Evolutionary conservation across 352 stramenopile genomes (phyloP), one percentile per base, ranked within the genome.

Genomic region (Phytophthora macrochlamydospora): DNA sequence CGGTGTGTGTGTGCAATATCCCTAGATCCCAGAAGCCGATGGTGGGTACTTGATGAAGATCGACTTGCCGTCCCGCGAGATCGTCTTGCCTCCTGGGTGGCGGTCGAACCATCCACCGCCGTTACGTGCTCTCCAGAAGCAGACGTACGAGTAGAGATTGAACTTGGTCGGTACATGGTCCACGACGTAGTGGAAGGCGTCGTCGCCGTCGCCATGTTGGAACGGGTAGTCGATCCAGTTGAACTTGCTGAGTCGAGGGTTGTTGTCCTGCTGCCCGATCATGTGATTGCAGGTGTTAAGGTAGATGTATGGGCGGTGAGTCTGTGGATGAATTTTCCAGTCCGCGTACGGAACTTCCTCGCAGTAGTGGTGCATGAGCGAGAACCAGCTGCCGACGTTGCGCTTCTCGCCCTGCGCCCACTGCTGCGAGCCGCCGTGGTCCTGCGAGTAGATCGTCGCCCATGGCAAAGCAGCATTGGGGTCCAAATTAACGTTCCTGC

Each of bases 241-340:
- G 69, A 87, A 76, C 71, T 95, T 95, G 58, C 56, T 67, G 53
- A 95, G 73, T 4, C 62, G 73, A 29, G 75, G 62, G 63, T 95
- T 95, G 65, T 93, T 95, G 76, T 95, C 88, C 43, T 65, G 76
- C 69, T 95, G 79, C 46, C 88, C 85, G 61, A 95, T 93, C 85
- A 95, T 92, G 85, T 95, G 88, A 56, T 95, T 95, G 78, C 88
- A 95, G 51, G 88, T 95, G 79, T 94, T 95, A 59, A 95, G 81
- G 65, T 79, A 95, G n/a, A 94, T 69, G 40, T 87, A 76, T 43
- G 88, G 88, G 5, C 88, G 86, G 42, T 87, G 56, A 18, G 66
- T 79, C 65, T 76, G 73, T 7, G 51, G 60, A 12, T 69, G 59
- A 40, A 79, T 43, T 45, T 73, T 59, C 88, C 88, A 95, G 32